Evolutionary conservation across 1,284 basidiomycete species (phyloP), one percentile per base, ranked within the genome.

Genomic region (Microbotryum intermedium): DNA sequence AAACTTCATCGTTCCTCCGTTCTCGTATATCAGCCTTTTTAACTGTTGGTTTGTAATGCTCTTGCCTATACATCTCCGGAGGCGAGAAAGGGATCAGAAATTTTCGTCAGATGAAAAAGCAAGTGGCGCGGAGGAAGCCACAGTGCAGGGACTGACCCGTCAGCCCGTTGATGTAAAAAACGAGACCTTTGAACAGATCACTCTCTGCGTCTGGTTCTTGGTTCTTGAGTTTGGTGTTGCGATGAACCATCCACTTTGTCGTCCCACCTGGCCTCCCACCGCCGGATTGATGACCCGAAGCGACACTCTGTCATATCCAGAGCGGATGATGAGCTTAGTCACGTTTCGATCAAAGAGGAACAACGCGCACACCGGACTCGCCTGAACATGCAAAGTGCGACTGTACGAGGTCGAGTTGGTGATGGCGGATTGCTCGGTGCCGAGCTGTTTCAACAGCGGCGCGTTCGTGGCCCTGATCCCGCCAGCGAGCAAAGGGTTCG

Each of bases 281-380:
- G 23, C 60, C 63, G 9, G 29, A 21, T 30, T 67, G 66, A 42
- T 67, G 66, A 0, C 66, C 66, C 4, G 55, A 57, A 23, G 66
- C 56, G 54, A 60, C 60, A 53, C 56, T 58, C 60, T 66, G 53
- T 30, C 43, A n/a, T 8, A 20, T 18, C 26, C 7, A 2, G 21
- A 28, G 13, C 28, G 4, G 25, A 16, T 18, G 11, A 30, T 34
- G n/a, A 30, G n/a, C n/a, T n/a, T n/a, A 20, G 28, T 39, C 20
- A 16, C 7, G 16, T 10, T 20, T 6, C 18, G 18, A n/a, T 10
- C 30, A 10, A 13, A 7, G n/a, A 23, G 45, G 11, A 6, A 6
- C 16, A 43, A 29, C 6, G 10, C 3, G 11, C 5, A 29, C 18
- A 20, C 4, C 6, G 4, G 9, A 23, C 60, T 43, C 20, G 58